Evolutionary conservation across 257 asterid genomes (phyloP), one percentile per base, ranked within the genome.

Genomic region (Coffea eugenioides): DNA sequence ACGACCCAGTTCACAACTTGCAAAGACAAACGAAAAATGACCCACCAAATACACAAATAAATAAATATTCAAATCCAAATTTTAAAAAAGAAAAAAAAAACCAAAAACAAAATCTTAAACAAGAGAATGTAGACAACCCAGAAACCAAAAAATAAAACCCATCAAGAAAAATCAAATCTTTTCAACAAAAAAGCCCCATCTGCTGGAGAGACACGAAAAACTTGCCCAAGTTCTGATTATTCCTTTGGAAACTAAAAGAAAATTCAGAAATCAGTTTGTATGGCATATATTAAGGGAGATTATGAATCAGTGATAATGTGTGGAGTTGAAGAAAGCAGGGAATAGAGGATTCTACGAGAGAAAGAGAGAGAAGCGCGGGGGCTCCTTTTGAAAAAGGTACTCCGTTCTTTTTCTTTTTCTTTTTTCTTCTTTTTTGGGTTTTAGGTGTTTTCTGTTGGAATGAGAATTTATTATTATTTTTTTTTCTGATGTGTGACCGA

Each of bases 311-410:
- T 77, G 85, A 85, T 73, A 81, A 59, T 51, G 79, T 80, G 78
- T 79, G 77, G 80, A 78, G 82, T 16, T 67, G 81, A 84, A 51
- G 71, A 64, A 49, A 82, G 80, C 81, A 78, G 86, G 77, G 80
- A 81, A 43, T 54, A 6, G 67, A 36, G 87, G 77, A 56, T 51
- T 71, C 81, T 25, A 66, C 8, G 76, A 45, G 67, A 36, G 71
- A 75, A 11, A 46, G 75, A 81, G 88, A 82, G 67, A 84, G 68
- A 76, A 76, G 89, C 88, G 91, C 86, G 83, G 80, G 82, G 88
- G 46, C 59, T 78, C 91, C 88, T 27, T 88, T 79, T 78, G 65
- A 82, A 83, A 79, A 77, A 61, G 81, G 87, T 82, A 75, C 81
- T 78, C 74, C 34, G 77, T 66, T 71, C 36, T 46, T 6, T 61